Evolutionary conservation across 257 asterid species (phyloP).

Genomic region (Solanum corneliomulleri): DNA sequence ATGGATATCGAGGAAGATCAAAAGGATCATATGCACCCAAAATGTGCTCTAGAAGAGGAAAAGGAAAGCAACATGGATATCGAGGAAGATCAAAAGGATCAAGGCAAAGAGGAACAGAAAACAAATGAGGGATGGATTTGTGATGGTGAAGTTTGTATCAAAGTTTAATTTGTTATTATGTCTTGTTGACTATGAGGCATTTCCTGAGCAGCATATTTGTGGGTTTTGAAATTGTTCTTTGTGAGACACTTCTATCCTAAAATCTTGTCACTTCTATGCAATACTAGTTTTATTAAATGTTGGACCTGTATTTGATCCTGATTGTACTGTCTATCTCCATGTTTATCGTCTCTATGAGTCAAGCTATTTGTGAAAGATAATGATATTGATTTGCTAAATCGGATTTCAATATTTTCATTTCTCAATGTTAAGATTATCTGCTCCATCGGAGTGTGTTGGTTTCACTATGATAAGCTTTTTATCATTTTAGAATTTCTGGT

Average conservation of each 20-base stretch:
- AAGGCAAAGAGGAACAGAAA: background rate
- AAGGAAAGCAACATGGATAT: background rate
- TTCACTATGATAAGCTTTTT: background rate
- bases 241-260: background rate
- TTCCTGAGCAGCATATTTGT: background rate
- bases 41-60: conserved; percentile 40
- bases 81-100: background rate
- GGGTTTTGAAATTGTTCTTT: background rate
- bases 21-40: conserved; percentile 40
- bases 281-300: background rate
- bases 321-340: background rate
- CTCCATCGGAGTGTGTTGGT: background rate
- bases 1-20: background rate
- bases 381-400: background rate
- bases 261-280: background rate
- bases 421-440: background rate
- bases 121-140: conserved; percentile 37
- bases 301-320: background rate
- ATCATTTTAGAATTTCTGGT: background rate
- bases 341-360: background rate
- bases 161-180: conserved; percentile 5
- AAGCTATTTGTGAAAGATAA: background rate
- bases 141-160: conserved; percentile 46
- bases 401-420: background rate
- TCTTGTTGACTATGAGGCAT: background rate